Conservation (phyloP, 495 filamentous ascomycete genomes). For the Sordaria brevicollis region DNA sequence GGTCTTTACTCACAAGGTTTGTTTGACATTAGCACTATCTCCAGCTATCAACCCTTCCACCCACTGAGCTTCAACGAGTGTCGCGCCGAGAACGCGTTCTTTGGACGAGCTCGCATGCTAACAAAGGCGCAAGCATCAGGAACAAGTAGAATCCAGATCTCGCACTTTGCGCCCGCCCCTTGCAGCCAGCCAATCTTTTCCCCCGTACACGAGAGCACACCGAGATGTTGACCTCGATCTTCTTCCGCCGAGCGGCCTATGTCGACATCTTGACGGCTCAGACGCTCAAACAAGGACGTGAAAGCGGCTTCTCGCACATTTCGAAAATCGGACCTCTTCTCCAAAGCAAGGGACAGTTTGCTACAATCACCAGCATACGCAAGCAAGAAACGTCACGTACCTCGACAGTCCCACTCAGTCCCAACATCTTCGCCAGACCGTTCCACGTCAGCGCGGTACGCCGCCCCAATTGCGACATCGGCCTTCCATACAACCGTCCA, state of each 20-base stretch:
- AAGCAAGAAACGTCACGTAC: neutral
- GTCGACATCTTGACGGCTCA: neutral
- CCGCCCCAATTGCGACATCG: neutral
- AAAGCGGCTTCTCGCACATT: neutral
- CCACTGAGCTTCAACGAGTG: too few relatives aligned
- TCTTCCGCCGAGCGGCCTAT: neutral
- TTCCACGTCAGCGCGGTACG: neutral
- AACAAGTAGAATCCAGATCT: neutral
- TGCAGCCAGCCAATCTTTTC: neutral
- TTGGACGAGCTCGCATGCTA: neutral
- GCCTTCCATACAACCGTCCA: too few relatives aligned
- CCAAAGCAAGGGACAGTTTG: neutral
- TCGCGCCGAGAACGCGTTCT: too few relatives aligned
- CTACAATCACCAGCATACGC: neutral
- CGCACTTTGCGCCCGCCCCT: neutral
- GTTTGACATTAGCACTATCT: too few relatives aligned
- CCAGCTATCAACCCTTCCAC: neutral
- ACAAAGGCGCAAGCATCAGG: neutral
- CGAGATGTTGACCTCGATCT: neutral
- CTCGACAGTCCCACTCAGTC: neutral
- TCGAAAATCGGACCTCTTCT: neutral
- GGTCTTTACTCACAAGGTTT: too few relatives aligned
- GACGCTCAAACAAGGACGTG: neutral
- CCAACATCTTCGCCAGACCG: neutral
- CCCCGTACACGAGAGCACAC: neutral